Evolutionary conservation across 345 rosid genomes (phyloP).

Genomic region (Pistacia integerrima): DNA sequence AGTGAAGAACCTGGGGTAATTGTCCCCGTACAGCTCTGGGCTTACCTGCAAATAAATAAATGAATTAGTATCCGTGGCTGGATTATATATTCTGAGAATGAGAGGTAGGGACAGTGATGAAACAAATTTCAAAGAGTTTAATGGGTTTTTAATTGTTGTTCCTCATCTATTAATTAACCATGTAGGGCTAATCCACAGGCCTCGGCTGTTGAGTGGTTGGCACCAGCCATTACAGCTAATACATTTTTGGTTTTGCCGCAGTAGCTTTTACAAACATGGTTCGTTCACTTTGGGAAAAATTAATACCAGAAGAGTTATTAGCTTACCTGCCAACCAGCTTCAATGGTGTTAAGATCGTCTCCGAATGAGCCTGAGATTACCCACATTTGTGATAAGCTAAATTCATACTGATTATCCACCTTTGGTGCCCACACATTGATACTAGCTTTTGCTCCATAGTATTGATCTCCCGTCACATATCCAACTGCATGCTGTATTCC

Average conservation of each 20-base stretch:
- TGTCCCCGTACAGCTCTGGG: constrained; percentile 96
- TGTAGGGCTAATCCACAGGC: neutral
- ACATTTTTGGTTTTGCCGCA: neutral
- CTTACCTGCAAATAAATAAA: constrained; percentile 63
- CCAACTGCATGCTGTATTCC: constrained; percentile 89
- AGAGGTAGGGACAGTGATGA: neutral
- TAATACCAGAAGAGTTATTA: neutral
- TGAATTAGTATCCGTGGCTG: constrained; percentile 8
- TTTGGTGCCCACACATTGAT: constrained; percentile 94
- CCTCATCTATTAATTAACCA: neutral
- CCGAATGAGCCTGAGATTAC: constrained; percentile 93
- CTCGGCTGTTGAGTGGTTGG: neutral
- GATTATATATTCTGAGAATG: constrained; percentile 9
- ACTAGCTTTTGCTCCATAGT: constrained; percentile 96
- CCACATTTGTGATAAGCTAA: constrained; percentile 96
- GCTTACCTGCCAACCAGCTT: constrained; percentile 98
- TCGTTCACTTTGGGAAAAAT: neutral
- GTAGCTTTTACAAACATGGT: neutral
- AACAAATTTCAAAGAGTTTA: neutral
- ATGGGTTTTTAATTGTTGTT: neutral
- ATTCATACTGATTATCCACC: constrained; percentile 79
- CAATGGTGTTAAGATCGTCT: constrained; percentile 93
- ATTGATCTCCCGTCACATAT: constrained; percentile 77
- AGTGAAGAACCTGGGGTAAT: constrained; percentile 90
- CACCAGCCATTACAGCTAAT: neutral